phyloP scores from a whole-genome alignment of 1,284 basidiomycete species.

The Ceratobasidium theobromae region DNA sequence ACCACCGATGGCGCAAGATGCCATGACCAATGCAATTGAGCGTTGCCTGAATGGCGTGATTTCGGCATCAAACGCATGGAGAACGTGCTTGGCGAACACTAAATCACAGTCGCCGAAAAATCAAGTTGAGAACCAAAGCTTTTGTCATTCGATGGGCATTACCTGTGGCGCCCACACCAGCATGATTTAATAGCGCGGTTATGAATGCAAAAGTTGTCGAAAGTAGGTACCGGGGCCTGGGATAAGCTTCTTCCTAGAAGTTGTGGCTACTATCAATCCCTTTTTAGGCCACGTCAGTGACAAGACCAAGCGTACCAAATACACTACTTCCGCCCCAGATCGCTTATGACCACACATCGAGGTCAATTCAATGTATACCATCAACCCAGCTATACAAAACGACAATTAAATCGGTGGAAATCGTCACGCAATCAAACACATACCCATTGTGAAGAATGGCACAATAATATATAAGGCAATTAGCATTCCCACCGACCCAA shows the following conservation, averaged over 20 bases:
- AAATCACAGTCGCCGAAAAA: neutral
- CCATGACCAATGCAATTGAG: conserved; percentile 38
- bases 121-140: neutral
- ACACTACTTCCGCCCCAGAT: conserved; percentile 53
- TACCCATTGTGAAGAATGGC: conserved; percentile 46
- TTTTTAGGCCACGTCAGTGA: neutral
- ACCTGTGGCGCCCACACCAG: conserved; percentile 11
- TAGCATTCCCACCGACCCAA: conserved; percentile 49
- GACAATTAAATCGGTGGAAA: neutral
- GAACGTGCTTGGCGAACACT: conserved; percentile 42
- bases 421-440: conserved; percentile 17
- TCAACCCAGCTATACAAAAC: conserved; percentile 37
- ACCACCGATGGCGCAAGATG: conserved; percentile 40
- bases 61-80: conserved; percentile 38
- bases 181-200: conserved; percentile 47
- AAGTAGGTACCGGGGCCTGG: conserved; percentile 43
- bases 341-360: conserved; percentile 41
- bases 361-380: conserved; percentile 41
- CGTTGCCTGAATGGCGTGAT: conserved; percentile 39
- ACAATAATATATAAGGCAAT: conserved; percentile 51
- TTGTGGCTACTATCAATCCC: neutral
- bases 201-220: conserved; percentile 51
- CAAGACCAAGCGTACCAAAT: conserved; percentile 39
- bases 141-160: neutral
- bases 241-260: conserved; percentile 49